A percentile compares a stretch with the other conserved stretches of the same genome.
phyloP scores from a whole-genome alignment of 169 alveolate genomes.

The Perkinsus chesapeaki region DNA sequence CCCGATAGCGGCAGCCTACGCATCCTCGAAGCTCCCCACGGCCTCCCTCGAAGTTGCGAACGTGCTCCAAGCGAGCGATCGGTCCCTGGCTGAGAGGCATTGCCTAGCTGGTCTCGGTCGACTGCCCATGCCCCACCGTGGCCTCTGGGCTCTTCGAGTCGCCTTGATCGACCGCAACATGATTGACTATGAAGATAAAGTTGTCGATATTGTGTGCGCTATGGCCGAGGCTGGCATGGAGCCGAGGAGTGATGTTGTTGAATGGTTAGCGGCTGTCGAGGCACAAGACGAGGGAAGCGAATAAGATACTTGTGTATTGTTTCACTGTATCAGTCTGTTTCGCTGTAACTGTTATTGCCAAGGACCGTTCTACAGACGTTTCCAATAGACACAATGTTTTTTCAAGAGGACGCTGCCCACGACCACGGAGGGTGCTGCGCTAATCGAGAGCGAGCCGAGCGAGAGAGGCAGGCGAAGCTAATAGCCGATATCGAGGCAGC shows the following conservation, averaged over 20 bases:
- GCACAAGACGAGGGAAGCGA: background rate
- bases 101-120: background rate
- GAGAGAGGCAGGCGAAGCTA: background rate
- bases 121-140: background rate
- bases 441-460: background rate
- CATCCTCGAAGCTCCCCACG: background rate
- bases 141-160: background rate
- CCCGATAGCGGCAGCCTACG: background rate
- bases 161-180: background rate
- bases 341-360: background rate
- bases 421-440: background rate
- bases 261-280: background rate
- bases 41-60: background rate
- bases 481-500: background rate
- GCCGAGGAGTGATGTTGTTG: background rate
- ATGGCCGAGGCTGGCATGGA: background rate
- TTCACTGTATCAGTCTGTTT: background rate
- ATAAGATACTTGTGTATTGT: background rate
- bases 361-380: background rate
- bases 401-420: background rate
- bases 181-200: background rate
- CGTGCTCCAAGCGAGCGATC: background rate
- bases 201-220: background rate
- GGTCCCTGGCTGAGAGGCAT: background rate
- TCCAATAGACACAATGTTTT: background rate